phyloP scores from a whole-genome alignment of 177 flowering plant genomes.

The Vitis hybrid region DNA sequence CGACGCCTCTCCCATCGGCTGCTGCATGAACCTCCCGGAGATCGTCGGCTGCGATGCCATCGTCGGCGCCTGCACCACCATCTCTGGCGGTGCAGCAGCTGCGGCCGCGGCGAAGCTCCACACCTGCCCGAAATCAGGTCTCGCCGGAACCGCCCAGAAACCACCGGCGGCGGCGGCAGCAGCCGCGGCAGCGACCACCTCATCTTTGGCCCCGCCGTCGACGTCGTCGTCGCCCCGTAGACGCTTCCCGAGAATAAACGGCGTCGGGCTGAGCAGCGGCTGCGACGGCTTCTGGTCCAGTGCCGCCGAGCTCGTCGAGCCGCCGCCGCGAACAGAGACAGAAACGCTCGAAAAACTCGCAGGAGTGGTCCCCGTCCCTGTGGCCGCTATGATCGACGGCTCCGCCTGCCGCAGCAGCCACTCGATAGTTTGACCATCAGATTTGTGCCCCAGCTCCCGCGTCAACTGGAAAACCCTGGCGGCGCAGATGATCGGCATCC shows the following conservation, averaged over 20 bases:
- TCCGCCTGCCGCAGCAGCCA: constrained; percentile 97
- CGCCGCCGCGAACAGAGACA: constrained; percentile 38
- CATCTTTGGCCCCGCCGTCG: constrained; percentile 22
- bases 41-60: constrained; percentile 23
- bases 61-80: constrained; percentile 25
- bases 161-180: constrained; percentile 32
- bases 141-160: constrained; percentile 66
- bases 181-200: constrained; percentile 28
- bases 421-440: constrained; percentile 96
- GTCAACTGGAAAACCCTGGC: constrained; percentile 92
- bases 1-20: constrained; percentile 76
- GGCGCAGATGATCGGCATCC: constrained; percentile 93
- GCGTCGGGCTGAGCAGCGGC: constrained; percentile 39
- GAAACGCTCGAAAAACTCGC: constrained; percentile 76
- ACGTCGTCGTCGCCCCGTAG: constrained; percentile 48
- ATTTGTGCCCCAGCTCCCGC: constrained; percentile 89
- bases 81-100: constrained; percentile 27
- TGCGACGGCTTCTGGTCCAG: constrained; percentile 49
- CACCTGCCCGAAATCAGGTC: constrained; percentile 65
- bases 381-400: constrained; percentile 94
- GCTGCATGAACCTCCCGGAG: constrained; percentile 38
- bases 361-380: constrained; percentile 92
- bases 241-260: constrained; percentile 79
- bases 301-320: constrained; percentile 31
- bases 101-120: constrained; percentile 78